Evolutionary conservation across 2,329 filamentous ascomycete species (phyloP), one percentile per base, ranked within the genome.

Genomic region (Penicillium sp.): DNA sequence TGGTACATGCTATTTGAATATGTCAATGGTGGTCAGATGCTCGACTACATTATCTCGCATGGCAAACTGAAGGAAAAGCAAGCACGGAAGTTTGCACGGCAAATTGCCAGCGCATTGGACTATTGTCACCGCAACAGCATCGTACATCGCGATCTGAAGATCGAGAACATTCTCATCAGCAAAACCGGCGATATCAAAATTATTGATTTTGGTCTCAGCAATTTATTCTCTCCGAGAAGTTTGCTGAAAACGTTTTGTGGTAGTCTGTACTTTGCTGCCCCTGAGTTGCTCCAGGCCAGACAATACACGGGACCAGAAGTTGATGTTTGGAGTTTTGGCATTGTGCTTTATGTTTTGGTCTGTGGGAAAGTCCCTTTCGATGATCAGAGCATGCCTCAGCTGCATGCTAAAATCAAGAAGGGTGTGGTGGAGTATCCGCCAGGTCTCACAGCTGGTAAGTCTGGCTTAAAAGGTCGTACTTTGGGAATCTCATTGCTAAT

Each of bases 1-100:
- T 99, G 93, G 93, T 99, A 99, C 73, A 99, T 99, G 93, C 83
- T 99, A 43, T 99, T 95, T 66, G 93, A 99, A 74, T 96, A 93
- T 70, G 93, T 99, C 71, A 96, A 99, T 66, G 93, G 93, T 40
- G 93, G 93, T 14, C 93, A 99, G 74, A 97, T 99, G 93, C 83
- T 99, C 54, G 93, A 99, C 75, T 99, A 97, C 73, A 99, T 99
- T 70, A 99, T 99, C 67, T 96, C 91, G 3, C 93, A 99, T 65
- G 93, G 92, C 50, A 88, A 95, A 64, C 77, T 99, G 56, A 97
- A 97, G 77, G 93, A 99, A 75, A 97, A 97, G 73, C 92, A 95
- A 72, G 93, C 93, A 8, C 85, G 93, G 64, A 97, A 97, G 70
- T 99, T 99, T 70, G 95, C 89, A 58, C 87, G 93, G 34, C 93